phyloP scores from a whole-genome alignment of 2,329 filamentous ascomycete species.

The Talaromyces sp. region DNA sequence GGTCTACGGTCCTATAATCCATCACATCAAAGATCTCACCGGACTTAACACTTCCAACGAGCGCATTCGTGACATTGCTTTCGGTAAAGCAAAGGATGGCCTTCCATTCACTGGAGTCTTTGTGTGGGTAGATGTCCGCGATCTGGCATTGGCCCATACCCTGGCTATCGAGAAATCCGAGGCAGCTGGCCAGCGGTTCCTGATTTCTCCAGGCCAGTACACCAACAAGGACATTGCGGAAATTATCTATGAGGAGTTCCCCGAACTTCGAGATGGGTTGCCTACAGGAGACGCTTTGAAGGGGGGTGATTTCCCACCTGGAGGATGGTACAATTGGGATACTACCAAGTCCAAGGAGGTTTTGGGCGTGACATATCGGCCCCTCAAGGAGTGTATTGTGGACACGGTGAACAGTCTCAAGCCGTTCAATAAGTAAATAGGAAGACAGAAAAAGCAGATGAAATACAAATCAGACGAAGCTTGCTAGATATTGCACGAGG shows the following conservation, averaged over 20 bases:
- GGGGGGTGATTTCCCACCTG: conserved; percentile 21
- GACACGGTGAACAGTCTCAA: conserved; percentile 35
- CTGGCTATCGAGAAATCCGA: conserved; percentile 38
- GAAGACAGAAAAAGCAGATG: background rate
- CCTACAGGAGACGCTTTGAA: conserved; percentile 32
- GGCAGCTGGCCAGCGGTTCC: conserved; percentile 40
- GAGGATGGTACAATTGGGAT: conserved; percentile 35
- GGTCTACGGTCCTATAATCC: conserved; percentile 59
- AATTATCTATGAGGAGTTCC: conserved; percentile 36
- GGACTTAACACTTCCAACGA: conserved; percentile 68
- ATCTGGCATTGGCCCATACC: conserved; percentile 42
- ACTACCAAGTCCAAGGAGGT: conserved; percentile 41
- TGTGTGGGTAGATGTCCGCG: conserved; percentile 52
- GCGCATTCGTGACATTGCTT: conserved; percentile 59
- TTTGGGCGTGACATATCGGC: conserved; percentile 40
- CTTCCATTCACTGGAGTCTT: conserved; percentile 53
- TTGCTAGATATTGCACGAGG: no score
- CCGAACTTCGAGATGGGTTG: conserved; percentile 32
- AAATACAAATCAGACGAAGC: background rate
- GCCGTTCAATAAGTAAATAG: conserved; percentile 13
- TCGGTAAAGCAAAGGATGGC: conserved; percentile 55
- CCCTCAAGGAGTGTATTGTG: conserved; percentile 36
- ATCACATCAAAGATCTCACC: conserved; percentile 57
- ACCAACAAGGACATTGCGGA: conserved; percentile 37
- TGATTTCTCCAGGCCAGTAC: conserved; percentile 35